Conservation (phyloP, 306 rosid genomes). For the Ammopiptanthus mongolicus region DNA sequence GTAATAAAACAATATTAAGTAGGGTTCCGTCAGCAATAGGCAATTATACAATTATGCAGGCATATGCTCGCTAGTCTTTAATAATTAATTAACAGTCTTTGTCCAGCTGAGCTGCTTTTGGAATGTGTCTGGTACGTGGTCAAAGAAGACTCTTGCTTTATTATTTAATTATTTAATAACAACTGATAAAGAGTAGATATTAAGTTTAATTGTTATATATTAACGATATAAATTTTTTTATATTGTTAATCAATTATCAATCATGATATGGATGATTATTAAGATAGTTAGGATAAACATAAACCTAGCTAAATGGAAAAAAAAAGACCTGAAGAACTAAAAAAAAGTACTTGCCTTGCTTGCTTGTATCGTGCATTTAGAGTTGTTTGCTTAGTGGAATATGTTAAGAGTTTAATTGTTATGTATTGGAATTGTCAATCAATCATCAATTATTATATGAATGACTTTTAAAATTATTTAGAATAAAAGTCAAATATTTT, state of each 20-base stretch:
- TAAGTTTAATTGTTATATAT: too few relatives aligned
- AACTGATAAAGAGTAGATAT: neutral
- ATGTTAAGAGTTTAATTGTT: too few relatives aligned
- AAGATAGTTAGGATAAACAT: too few relatives aligned
- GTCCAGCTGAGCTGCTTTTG: neutral
- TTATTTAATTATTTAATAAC: neutral
- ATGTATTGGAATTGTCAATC: too few relatives aligned
- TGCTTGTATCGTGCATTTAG: neutral
- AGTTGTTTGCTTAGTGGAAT: too few relatives aligned
- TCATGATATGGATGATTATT: too few relatives aligned
- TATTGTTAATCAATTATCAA: too few relatives aligned
- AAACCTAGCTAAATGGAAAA: neutral
- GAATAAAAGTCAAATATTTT: too few relatives aligned
- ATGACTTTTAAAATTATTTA: too few relatives aligned
- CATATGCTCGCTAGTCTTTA: neutral
- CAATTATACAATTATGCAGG: constrained; percentile 13
- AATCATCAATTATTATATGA: too few relatives aligned
- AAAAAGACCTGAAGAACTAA: neutral
- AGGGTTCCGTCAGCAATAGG: neutral
- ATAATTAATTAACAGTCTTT: neutral
- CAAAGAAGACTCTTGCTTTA: constrained; percentile 11
- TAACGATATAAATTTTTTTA: too few relatives aligned
- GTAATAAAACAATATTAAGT: constrained; percentile 11
- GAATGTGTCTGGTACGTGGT: constrained; percentile 9
- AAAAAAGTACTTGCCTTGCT: neutral